These are phyloP conservation scores for Hanseniaspora sp. DNA, from an alignment of 1,139 yeast genomes.

Conservation along the genomic window DNA sequence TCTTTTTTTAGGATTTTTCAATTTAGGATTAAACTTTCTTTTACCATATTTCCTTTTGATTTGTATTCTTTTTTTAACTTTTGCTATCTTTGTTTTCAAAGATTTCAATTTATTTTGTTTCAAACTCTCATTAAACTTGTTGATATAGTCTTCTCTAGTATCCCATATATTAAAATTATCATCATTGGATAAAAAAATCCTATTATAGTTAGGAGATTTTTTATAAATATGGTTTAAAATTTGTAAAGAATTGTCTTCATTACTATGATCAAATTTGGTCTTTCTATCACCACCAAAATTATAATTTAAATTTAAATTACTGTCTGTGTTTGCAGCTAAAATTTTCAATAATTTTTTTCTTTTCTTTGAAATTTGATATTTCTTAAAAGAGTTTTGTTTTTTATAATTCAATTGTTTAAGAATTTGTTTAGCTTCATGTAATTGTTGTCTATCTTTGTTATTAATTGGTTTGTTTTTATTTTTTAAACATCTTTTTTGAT, in stretches of 20 bases:
- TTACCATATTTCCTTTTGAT: constrained; percentile 4
- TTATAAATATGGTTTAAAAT: constrained; percentile 21
- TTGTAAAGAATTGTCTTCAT: constrained; percentile 7
- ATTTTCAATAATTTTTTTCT: constrained; percentile 4
- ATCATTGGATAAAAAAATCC: constrained; percentile 24
- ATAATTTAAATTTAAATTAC: constrained; percentile 1
- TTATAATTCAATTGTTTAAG: background rate
- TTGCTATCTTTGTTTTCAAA: background rate
- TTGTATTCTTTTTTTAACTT: constrained; percentile 4
- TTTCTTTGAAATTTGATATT: constrained; percentile 2
- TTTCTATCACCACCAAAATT: constrained; percentile 9
- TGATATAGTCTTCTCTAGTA: constrained; percentile 24
- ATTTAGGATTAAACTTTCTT: constrained; percentile 8
- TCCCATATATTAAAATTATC: constrained; percentile 23
- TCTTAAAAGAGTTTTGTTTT: constrained; percentile 1
- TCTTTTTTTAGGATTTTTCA: background rate
- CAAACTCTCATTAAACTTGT: constrained; percentile 22
- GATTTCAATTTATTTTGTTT: constrained; percentile 1
- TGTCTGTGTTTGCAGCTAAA: background rate
- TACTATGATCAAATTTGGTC: background rate
- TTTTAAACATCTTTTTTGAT: background rate
- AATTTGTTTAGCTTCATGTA: constrained; percentile 5
- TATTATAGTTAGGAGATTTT: constrained; percentile 28
- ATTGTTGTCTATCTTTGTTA: constrained; percentile 11
- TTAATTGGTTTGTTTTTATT: background rate